Conservation (phyloP, 2,329 filamentous ascomycete genomes). For the Aureobasidium vineae region DNA sequence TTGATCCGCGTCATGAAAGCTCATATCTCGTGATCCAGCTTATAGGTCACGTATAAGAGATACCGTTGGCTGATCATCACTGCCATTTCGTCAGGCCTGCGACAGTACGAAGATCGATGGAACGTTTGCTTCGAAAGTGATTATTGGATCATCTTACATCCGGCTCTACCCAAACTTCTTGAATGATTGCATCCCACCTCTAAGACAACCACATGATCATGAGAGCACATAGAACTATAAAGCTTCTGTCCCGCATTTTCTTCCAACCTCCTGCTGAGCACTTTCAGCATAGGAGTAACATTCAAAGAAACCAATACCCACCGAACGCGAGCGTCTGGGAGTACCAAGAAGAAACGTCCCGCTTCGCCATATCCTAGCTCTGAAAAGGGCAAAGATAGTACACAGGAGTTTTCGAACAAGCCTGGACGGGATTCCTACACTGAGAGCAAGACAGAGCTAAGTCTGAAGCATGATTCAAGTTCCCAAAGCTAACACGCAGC, state of each 20-base stretch:
- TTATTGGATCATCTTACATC: neutral
- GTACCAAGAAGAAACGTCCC: neutral
- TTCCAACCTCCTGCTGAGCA: neutral
- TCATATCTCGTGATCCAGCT: neutral
- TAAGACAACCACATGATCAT: neutral
- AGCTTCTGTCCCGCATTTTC: neutral
- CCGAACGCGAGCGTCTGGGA: neutral
- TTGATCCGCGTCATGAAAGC: neutral
- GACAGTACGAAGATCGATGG: neutral
- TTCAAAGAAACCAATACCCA: neutral
- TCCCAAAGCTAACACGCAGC: neutral
- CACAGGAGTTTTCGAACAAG: neutral
- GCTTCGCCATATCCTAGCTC: neutral
- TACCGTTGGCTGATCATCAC: neutral
- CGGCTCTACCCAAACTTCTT: neutral
- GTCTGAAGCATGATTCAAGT: neutral
- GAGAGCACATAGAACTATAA: neutral
- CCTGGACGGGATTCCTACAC: neutral
- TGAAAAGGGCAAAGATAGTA: neutral
- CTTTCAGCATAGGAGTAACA: neutral
- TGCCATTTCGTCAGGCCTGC: neutral
- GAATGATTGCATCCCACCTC: neutral
- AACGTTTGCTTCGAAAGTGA: neutral
- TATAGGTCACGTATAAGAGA: neutral
- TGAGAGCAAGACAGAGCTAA: neutral